A percentile compares a stretch with the other conserved stretches of the same genome.
Conservation (phyloP, 495 filamentous ascomycete genomes). For the Trichoderma parareesei region DNA sequence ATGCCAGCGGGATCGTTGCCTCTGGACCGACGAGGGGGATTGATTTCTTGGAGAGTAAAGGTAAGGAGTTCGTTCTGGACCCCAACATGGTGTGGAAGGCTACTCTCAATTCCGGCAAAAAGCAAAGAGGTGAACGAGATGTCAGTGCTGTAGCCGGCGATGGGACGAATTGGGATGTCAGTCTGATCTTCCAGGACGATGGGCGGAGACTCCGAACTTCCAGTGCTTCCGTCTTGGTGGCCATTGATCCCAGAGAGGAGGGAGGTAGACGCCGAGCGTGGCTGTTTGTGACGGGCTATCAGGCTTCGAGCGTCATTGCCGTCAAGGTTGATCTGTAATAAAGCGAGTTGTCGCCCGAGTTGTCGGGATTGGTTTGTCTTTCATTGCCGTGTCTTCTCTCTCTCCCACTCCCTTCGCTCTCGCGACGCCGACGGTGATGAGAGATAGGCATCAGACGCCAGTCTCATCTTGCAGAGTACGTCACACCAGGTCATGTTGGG, state of each 20-base stretch:
- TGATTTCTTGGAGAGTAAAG: slow-evolving; percentile 25
- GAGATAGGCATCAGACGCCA: not conserved
- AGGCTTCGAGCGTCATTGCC: slow-evolving; percentile 45
- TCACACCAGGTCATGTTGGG: too few species aligned
- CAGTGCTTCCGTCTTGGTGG: slow-evolving; percentile 46
- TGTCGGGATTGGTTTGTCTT: not conserved
- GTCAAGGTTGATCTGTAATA: slow-evolving; percentile 43
- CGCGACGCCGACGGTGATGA: not conserved
- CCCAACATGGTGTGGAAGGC: slow-evolving; percentile 43
- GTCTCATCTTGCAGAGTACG: too few species aligned
- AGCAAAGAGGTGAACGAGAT: slow-evolving; percentile 10
- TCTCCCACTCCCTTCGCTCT: not conserved
- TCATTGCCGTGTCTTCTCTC: not conserved
- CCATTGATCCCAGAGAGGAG: slow-evolving; percentile 36
- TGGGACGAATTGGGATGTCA: slow-evolving; percentile 29
- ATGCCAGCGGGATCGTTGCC: slow-evolving; percentile 49
- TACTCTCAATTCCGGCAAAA: slow-evolving; percentile 5
- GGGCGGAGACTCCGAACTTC: slow-evolving; percentile 41
- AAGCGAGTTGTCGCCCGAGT: too few species aligned
- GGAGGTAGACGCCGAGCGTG: slow-evolving; percentile 39
- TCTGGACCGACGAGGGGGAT: slow-evolving; percentile 39
- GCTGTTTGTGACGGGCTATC: slow-evolving; percentile 52
- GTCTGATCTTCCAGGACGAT: slow-evolving; percentile 51
- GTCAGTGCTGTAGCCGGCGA: slow-evolving; percentile 11
- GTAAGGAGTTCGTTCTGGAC: slow-evolving; percentile 33